These are phyloP conservation scores for Penicillium sp. DNA, from an alignment of 2,329 filamentous ascomycete species.

Conservation along the genomic window DNA sequence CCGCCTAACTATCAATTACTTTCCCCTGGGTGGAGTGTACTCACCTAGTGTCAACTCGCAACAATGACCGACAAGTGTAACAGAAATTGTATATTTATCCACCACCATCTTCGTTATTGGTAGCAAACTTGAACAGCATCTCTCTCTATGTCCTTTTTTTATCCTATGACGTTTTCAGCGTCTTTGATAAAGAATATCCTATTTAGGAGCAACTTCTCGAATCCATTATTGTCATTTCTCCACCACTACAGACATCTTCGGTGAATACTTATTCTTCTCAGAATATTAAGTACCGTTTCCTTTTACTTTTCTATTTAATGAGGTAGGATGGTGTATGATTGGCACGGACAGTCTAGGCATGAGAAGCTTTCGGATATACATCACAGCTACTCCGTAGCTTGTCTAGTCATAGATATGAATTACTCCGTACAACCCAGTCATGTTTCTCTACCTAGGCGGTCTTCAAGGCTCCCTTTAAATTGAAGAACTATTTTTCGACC, in stretches of 20 bases:
- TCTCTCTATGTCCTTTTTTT: neutral
- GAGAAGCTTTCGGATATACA: neutral
- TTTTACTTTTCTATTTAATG: neutral
- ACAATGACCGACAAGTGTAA: slow-evolving; percentile 1
- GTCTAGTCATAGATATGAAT: neutral
- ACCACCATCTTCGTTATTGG: slow-evolving; percentile 11
- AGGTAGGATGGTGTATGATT: neutral
- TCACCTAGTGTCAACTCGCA: slow-evolving; percentile 4
- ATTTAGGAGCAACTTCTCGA: neutral
- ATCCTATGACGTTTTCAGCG: neutral
- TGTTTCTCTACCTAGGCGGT: too few relatives aligned
- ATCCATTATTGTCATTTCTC: neutral
- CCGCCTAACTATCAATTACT: slow-evolving; percentile 12
- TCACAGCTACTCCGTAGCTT: neutral
- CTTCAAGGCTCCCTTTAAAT: neutral
- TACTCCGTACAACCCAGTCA: neutral
- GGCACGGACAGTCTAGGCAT: neutral
- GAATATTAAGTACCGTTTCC: too few relatives aligned
- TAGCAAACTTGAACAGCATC: too few relatives aligned
- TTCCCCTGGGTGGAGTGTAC: slow-evolving; percentile 2
- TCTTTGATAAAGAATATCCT: neutral
- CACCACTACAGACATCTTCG: neutral
- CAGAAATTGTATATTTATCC: neutral
- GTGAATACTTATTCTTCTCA: neutral
- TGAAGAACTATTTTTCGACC: neutral